These are phyloP conservation scores for Globisporangium orthogonon DNA, from an alignment of 352 stramenopile species.

Conservation along the genomic window DNA sequence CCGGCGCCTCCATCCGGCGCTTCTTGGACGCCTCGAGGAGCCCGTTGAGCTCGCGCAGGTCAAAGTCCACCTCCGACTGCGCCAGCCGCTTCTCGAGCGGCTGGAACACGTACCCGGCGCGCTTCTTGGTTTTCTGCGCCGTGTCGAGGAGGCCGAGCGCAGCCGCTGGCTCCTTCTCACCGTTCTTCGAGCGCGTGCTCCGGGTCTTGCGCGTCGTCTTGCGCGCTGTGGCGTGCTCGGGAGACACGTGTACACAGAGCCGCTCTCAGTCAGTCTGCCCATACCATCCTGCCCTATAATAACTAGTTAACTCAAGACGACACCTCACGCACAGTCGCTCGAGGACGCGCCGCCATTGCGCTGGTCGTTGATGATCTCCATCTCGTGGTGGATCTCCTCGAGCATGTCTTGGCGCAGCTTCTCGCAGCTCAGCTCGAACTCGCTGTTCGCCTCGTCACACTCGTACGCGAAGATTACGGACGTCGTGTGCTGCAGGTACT, in stretches of 20 bases:
- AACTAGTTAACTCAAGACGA: no score
- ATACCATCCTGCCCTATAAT: no score
- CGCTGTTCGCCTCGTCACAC: conserved; percentile 69
- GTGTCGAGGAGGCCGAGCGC: conserved; percentile 36
- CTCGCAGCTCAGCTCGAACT: conserved; percentile 70
- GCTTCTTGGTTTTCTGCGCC: conserved; percentile 69
- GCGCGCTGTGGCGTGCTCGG: conserved; percentile 24
- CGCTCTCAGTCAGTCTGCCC: background rate
- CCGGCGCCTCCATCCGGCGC: conserved; percentile 43
- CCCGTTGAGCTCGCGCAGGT: conserved; percentile 52
- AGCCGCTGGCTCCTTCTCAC: conserved; percentile 17
- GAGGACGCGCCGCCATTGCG: conserved; percentile 46
- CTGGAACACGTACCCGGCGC: conserved; percentile 56
- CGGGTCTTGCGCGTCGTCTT: conserved; percentile 73
- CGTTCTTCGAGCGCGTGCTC: conserved; percentile 57
- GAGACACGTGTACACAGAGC: background rate
- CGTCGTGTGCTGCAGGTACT: conserved; percentile 55
- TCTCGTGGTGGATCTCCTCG: conserved; percentile 82
- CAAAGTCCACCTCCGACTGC: conserved; percentile 65
- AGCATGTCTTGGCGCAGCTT: conserved; percentile 82
- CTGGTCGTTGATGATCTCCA: conserved; percentile 76
- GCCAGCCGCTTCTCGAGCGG: conserved; percentile 64
- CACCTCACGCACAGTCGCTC: conserved; percentile 8
- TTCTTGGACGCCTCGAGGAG: conserved; percentile 55
- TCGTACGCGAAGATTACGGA: conserved; percentile 76